Percentiles rank a stretch among this genome's conserved stretches.
These are phyloP conservation scores for Capsicum chinense DNA, from an alignment of 257 asterid species.

Conservation along the genomic window DNA sequence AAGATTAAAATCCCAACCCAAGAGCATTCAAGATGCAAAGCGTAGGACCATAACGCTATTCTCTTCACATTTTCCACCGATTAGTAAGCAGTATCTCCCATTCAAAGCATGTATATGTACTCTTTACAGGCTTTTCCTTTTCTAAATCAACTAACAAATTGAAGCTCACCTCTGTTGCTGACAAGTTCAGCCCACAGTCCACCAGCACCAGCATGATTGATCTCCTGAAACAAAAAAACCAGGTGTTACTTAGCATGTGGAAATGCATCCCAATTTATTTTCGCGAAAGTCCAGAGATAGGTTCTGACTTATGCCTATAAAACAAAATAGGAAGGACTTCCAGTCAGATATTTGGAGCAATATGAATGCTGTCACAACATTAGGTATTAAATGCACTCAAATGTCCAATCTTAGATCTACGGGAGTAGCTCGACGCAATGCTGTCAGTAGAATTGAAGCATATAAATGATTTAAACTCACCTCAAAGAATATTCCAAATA, in stretches of 20 bases:
- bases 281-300: not conserved
- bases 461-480: slow-evolving; percentile 44
- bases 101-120: not conserved
- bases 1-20: not conserved
- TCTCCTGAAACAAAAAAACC: slow-evolving; percentile 57
- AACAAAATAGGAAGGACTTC: too few species aligned
- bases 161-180: slow-evolving; percentile 77
- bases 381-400: not conserved
- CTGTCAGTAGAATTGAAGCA: slow-evolving; percentile 5
- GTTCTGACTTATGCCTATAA: too few species aligned
- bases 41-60: not conserved
- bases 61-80: not conserved
- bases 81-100: not conserved
- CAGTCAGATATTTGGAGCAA: slow-evolving; percentile 7
- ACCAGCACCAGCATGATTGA: slow-evolving; percentile 99
- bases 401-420: not conserved
- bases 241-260: not conserved
- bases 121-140: not conserved
- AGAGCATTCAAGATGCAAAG: not conserved
- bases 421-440: not conserved
- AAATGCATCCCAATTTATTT: not conserved
- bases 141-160: slow-evolving; percentile 28
- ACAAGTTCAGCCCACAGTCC: slow-evolving; percentile 99
- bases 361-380: not conserved
- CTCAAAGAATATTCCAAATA: slow-evolving; percentile 92